Evolutionary conservation across 106 monocot species (phyloP).

Genomic region (Phalaenopsis equestris): DNA sequence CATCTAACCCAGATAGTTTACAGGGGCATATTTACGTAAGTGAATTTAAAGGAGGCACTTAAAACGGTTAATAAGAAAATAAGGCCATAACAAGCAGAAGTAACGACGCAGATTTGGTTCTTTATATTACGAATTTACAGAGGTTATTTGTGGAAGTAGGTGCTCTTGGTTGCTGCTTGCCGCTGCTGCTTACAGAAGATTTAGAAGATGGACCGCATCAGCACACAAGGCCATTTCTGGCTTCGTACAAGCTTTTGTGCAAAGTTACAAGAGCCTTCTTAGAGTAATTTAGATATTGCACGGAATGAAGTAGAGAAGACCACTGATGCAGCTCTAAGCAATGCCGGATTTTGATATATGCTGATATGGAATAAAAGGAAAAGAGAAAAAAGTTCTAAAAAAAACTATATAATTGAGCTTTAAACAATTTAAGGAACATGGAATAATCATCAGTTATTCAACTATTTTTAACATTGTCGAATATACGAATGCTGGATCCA

Average conservation of each 20-base stretch:
- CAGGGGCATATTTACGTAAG: not conserved
- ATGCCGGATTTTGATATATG: constrained; percentile 50
- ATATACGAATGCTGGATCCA: not conserved
- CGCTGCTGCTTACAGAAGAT: not conserved
- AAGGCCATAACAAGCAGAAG: not conserved
- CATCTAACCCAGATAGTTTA: not conserved
- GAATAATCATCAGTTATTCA: not conserved
- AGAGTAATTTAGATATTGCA: constrained; percentile 41
- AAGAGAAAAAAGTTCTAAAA: too few species aligned
- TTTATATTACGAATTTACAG: constrained; percentile 3
- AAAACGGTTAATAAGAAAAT: not conserved
- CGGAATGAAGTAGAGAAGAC: constrained; percentile 40
- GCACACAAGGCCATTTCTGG: not conserved
- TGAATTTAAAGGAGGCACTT: not conserved
- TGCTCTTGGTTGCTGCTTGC: not conserved
- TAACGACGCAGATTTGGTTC: not conserved
- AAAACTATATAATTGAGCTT: not conserved
- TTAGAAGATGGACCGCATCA: not conserved
- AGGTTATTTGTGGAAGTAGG: not conserved
- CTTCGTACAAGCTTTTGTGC: too few species aligned
- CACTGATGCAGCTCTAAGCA: constrained; percentile 34
- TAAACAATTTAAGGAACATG: not conserved
- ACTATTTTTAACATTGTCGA: not conserved
- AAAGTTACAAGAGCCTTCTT: not conserved
- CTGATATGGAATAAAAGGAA: constrained; percentile 4